Percentiles rank a stretch among this genome's conserved stretches.
phyloP scores from a whole-genome alignment of 2,329 filamentous ascomycete genomes.

The Cytospora mali region DNA sequence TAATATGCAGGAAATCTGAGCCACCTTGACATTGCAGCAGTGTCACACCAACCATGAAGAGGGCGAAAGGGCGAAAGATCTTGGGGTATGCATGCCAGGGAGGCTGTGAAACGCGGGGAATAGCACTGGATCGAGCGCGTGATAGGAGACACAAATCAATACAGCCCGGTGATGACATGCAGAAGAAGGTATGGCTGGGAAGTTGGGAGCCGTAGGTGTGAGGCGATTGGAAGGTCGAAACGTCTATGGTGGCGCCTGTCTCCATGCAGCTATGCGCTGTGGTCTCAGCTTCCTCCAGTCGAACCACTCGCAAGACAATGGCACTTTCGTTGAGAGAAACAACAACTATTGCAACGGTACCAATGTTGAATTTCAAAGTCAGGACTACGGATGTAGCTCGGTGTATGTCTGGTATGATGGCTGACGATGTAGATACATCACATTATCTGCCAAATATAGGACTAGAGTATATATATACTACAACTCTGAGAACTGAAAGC shows the following conservation, averaged over 20 bases:
- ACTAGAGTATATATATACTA: background rate
- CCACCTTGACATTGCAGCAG: constrained; percentile 13
- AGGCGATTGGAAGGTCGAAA: constrained; percentile 3
- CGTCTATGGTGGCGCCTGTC: background rate
- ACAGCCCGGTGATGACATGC: constrained; percentile 13
- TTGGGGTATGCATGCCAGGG: constrained; percentile 4
- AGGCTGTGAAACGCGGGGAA: constrained; percentile 19
- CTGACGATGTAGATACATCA: constrained; percentile 1
- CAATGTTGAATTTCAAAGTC: background rate
- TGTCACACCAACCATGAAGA: constrained; percentile 10
- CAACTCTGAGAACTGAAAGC: constrained; percentile 10
- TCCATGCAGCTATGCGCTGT: background rate
- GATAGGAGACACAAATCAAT: constrained; percentile 12
- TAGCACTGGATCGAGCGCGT: constrained; percentile 11
- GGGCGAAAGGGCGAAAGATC: background rate
- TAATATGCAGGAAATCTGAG: constrained; percentile 11
- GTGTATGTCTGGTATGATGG: background rate
- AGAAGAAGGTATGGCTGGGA: background rate
- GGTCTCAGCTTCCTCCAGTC: background rate
- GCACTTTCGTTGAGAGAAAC: background rate
- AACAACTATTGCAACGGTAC: background rate
- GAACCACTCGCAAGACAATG: background rate
- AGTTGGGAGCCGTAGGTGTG: background rate
- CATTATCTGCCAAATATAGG: constrained; percentile 13
- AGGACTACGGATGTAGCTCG: background rate